Conservation (phyloP, 1,284 basidiomycete species). For the Chondrostereum purpureum region DNA sequence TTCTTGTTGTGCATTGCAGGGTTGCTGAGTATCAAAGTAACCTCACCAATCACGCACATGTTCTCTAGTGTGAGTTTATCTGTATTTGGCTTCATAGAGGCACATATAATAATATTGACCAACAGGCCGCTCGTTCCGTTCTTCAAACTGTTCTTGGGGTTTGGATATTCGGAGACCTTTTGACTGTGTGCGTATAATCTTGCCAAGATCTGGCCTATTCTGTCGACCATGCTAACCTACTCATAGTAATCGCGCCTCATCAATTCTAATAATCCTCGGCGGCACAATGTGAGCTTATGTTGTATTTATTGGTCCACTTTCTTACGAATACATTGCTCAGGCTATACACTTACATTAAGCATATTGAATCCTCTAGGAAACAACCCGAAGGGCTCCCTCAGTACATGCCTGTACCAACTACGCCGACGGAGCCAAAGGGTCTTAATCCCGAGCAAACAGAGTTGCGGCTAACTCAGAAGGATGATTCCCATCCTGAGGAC, state of each 20-base stretch:
- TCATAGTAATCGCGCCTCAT: slow-evolving; percentile 50
- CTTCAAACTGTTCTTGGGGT: slow-evolving; percentile 69
- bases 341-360: slow-evolving; percentile 63
- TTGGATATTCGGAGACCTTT: slow-evolving; percentile 57
- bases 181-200: slow-evolving; percentile 48
- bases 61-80: slow-evolving; percentile 55
- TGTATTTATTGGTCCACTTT: slow-evolving; percentile 4
- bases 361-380: slow-evolving; percentile 40
- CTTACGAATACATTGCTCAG: slow-evolving; percentile 31
- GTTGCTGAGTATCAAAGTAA: slow-evolving; percentile 65
- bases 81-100: slow-evolving; percentile 4
- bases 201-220: slow-evolving; percentile 1
- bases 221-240: slow-evolving; percentile 6
- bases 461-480: not conserved
- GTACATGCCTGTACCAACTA: not conserved
- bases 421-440: not conserved
- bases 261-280: slow-evolving; percentile 53
- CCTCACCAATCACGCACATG: slow-evolving; percentile 71
- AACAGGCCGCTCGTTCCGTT: slow-evolving; percentile 63
- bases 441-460: not conserved
- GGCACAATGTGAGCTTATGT: slow-evolving; percentile 59
- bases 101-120: slow-evolving; percentile 9
- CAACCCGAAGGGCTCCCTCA: slow-evolving; percentile 31
- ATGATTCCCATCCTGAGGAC: not conserved
- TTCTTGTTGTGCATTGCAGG: slow-evolving; percentile 68